phyloP scores from a whole-genome alignment of 495 filamentous ascomycete species.

The Pseudevernia furfuracea region DNA sequence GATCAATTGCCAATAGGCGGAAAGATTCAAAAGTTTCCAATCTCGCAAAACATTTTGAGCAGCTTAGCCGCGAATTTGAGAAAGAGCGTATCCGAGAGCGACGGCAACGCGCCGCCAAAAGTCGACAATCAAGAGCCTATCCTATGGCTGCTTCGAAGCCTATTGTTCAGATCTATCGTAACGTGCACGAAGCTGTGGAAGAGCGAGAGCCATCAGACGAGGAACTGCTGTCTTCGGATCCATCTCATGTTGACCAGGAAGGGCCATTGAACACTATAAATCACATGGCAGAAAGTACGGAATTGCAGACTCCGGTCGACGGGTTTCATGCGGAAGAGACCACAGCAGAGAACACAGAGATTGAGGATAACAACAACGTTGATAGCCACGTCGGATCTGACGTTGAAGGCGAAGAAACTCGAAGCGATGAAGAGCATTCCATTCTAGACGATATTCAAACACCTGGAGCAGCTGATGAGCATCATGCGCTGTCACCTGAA shows the following conservation, averaged over 20 bases:
- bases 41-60: conserved; percentile 91
- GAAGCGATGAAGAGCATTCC: conserved; percentile 61
- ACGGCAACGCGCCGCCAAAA: conserved; percentile 71
- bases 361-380: conserved; percentile 42
- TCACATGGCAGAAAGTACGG: conserved; percentile 21
- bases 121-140: conserved; percentile 71
- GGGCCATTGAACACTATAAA: conserved; percentile 22
- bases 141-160: conserved; percentile 89
- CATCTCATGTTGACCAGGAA: conserved; percentile 21
- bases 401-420: conserved; percentile 53
- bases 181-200: conserved; percentile 85
- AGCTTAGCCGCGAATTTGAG: conserved; percentile 92
- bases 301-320: conserved; percentile 27
- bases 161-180: conserved; percentile 90
- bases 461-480: conserved; percentile 57
- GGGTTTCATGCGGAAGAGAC: conserved; percentile 25
- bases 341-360: conserved; percentile 41
- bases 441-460: conserved; percentile 58
- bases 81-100: conserved; percentile 84
- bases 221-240: conserved; percentile 31
- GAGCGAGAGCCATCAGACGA: conserved; percentile 72
- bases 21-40: conserved; percentile 73
- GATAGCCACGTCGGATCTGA: conserved; percentile 54
- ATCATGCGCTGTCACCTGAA: conserved; percentile 49
- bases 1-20: conserved; percentile 62